Evolutionary conservation across 2,329 filamentous ascomycete genomes (phyloP).

Genomic region (Exophiala sp.): DNA sequence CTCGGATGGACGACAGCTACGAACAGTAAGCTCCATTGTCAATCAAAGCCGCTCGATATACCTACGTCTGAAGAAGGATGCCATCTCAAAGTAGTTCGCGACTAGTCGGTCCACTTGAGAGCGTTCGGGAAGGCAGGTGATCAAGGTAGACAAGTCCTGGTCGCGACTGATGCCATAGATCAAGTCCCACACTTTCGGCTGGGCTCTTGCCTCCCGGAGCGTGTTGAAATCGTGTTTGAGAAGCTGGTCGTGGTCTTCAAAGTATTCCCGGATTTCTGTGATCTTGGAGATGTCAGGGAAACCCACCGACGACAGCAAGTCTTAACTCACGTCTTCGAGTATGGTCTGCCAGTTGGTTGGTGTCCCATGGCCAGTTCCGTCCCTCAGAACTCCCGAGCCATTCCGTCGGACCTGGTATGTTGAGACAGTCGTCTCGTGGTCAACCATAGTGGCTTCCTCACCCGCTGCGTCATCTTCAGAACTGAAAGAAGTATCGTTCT

Average conservation of each 20-base stretch:
- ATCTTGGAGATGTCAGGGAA: background rate
- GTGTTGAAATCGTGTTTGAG: slow-evolving; percentile 1
- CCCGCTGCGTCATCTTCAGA: background rate
- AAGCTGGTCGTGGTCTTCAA: background rate
- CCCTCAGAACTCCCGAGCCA: background rate
- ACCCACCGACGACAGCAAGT: background rate
- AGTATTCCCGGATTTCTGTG: background rate
- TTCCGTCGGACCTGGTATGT: background rate
- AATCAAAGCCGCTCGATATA: background rate
- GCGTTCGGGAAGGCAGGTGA: slow-evolving; percentile 1
- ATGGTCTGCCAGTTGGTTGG: background rate
- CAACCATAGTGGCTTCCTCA: too few relatives aligned
- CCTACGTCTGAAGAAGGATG: slow-evolving; percentile 1
- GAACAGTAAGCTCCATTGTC: background rate
- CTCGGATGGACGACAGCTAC: background rate
- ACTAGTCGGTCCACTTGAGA: background rate
- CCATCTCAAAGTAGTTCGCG: background rate
- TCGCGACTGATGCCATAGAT: background rate
- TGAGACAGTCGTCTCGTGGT: too few relatives aligned
- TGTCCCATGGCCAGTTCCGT: background rate
- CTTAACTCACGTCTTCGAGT: background rate
- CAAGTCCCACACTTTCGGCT: background rate
- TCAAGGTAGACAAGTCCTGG: background rate
- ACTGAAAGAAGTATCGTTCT: background rate
- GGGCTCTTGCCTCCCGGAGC: background rate